Evolutionary conservation across 306 rosid species (phyloP), one percentile per base, ranked within the genome.

Genomic region (Vigna trinervia): DNA sequence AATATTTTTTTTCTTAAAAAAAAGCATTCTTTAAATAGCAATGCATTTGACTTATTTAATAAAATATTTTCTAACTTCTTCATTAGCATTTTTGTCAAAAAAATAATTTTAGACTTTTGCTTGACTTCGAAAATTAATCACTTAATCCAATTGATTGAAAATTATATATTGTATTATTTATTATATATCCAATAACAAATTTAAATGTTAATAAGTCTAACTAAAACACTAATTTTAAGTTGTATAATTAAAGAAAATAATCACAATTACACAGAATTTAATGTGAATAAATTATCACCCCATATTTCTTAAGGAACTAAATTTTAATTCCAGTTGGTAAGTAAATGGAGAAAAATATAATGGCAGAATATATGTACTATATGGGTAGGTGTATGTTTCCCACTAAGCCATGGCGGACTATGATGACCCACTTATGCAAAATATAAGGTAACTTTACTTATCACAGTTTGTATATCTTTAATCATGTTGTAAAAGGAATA

Each of bases 231-330:
- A 22, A 1, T 12, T 11, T 23, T 4, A 0, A 53, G 0, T 10
- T 57, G 23, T 23, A 11, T 57, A 23, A 4, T 57, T 57, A 23
- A 11, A 57, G 10, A 23, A 57, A 23, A 13, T 28, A 30, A 5
- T 28, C 28, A 4, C 6, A 7, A 30, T 30, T 14, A 60, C 32
- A 13, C 14, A 2, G 13, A 12, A 28, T 6, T 23, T 1, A 3
- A 54, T 19, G 23, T n/a, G 19, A n/a, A 54, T 54, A 54, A 32
- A 34, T 34, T 28, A 12, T 28, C 10, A 26, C 38, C 63, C 39
- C 39, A 58, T 26, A 3, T 58, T 78, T 59, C 53, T 53, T 19
- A 38, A 57, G 82, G 69, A 69, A 17, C 50, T 53, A 73, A 52
- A 73, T 20, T 26, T 26, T 26, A 26, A 26, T 26, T 26, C 28